Conservation (phyloP, 1,284 basidiomycete species). For the Phaffia rhodozyma region DNA sequence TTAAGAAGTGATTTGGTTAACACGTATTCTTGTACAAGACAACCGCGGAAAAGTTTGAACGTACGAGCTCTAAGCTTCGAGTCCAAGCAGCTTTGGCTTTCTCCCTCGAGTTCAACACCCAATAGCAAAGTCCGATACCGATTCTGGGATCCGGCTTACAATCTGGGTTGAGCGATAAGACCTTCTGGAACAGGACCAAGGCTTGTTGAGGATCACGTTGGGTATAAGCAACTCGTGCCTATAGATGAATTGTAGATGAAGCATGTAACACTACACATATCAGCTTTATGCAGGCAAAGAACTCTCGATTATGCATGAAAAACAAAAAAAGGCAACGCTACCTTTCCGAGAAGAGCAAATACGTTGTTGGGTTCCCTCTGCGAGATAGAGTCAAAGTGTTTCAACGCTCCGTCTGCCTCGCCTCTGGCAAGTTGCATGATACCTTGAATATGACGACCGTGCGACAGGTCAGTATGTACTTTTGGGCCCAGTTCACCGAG, state of each 20-base stretch:
- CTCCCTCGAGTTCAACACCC: slow-evolving; percentile 65
- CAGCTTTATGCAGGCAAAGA: slow-evolving; percentile 22
- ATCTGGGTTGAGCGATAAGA: slow-evolving; percentile 59
- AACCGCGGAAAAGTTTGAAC: slow-evolving; percentile 28
- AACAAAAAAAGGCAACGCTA: slow-evolving; percentile 25
- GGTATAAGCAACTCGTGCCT: slow-evolving; percentile 74
- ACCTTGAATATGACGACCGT: slow-evolving; percentile 37
- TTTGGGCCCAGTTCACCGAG: not conserved
- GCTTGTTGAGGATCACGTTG: slow-evolving; percentile 63
- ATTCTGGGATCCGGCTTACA: slow-evolving; percentile 81
- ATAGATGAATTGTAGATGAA: slow-evolving; percentile 11
- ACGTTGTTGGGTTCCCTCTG: slow-evolving; percentile 66
- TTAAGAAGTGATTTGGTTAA: slow-evolving; percentile 1
- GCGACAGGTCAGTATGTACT: slow-evolving; percentile 2
- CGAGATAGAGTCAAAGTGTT: slow-evolving; percentile 71
- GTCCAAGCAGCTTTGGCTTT: slow-evolving; percentile 79
- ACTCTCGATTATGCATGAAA: not conserved
- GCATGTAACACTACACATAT: slow-evolving; percentile 14
- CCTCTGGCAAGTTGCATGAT: slow-evolving; percentile 69
- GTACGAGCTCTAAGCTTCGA: slow-evolving; percentile 63
- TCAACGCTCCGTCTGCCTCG: slow-evolving; percentile 62
- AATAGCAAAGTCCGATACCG: slow-evolving; percentile 82
- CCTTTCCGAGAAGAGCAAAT: slow-evolving; percentile 66
- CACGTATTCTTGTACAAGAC: not conserved
- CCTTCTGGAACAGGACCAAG: slow-evolving; percentile 68